Evolutionary conservation across 306 rosid species (phyloP).

Genomic region (Erythrophleum fordii): DNA sequence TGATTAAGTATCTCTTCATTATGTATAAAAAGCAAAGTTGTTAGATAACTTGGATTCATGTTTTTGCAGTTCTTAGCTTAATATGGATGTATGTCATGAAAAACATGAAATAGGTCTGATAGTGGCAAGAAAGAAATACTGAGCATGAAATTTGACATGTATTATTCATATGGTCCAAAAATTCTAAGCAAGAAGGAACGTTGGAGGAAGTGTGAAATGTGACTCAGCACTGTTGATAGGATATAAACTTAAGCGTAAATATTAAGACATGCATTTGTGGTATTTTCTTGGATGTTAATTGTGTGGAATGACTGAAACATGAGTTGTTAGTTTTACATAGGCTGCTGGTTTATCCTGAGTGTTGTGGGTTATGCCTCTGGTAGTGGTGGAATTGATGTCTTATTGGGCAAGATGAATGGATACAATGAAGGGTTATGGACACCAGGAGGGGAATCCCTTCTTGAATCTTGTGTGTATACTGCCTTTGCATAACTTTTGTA

Average conservation of each 20-base stretch:
- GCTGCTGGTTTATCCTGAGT: neutral
- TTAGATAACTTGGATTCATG: neutral
- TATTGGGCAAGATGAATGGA: neutral
- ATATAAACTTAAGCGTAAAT: neutral
- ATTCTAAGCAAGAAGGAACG: neutral
- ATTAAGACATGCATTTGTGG: neutral
- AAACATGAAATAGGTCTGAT: neutral
- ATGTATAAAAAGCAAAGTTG: neutral
- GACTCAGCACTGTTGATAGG: neutral
- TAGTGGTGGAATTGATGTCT: neutral
- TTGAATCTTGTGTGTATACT: neutral
- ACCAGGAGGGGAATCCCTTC: neutral
- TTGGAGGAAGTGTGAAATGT: constrained; percentile 1
- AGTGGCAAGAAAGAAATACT: neutral
- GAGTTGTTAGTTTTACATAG: neutral
- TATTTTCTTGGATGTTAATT: neutral
- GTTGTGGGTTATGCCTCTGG: neutral
- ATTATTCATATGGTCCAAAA: neutral
- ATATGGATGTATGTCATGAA: neutral
- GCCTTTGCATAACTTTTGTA: neutral
- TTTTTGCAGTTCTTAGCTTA: neutral
- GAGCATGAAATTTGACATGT: neutral
- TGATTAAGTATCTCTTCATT: neutral
- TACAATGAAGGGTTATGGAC: neutral
- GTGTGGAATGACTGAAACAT: constrained; percentile 6